Base-by-base conservation (phyloP, 257 asterid species). In the Nicotiana obtusifolia region DNA sequence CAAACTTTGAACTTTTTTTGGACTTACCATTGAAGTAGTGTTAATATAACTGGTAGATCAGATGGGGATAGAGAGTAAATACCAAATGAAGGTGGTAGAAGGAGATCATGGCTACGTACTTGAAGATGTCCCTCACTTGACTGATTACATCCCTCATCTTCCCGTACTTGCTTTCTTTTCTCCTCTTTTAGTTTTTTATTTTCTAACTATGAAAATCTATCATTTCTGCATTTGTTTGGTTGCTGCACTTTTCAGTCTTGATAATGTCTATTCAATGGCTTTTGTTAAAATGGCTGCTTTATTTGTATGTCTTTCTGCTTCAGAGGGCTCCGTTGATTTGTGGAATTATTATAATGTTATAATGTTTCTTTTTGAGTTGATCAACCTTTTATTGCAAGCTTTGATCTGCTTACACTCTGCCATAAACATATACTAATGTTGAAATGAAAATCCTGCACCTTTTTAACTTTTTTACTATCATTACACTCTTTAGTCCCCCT, bases 61-160 rank as follows among this genome's bases (percentile, higher is more conserved):
- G 78, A 75, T 49, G 80, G 86, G 81, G 10, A 82, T 88, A 79
- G 84, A 85, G 53, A 88, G 87, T 85, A 78, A 83, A 71, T 77
- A 16, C 82, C 85, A 86, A 89, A 91, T 89, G 97, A 95, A 95
- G 88, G 85, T 87, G 85, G 90, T 84, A 28, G 84, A 61, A 6
- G 98, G 98, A 60, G 89, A 92, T 82, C 86, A 54, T 64, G 98
- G 97, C 52, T 95, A 89, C 83, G 88, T 93, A n/a, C 98, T 95
- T 61, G 87, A 95, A 84, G 99, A 95, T 77, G 99, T 95, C 14
- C 99, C 99, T 81, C 98, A 95, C 90, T 76, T 95, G 80, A 62
- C 88, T 66, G 98, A 95, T 86, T 95, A 95, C 91, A 88, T 93
- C 81, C 59, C 97, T 80, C 88, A 95, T 90, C 94, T 93, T 81